Percentiles rank a stretch among this genome's conserved stretches.
phyloP scores from a whole-genome alignment of 2,329 filamentous ascomycete species.

The Madurella fahalii region DNA sequence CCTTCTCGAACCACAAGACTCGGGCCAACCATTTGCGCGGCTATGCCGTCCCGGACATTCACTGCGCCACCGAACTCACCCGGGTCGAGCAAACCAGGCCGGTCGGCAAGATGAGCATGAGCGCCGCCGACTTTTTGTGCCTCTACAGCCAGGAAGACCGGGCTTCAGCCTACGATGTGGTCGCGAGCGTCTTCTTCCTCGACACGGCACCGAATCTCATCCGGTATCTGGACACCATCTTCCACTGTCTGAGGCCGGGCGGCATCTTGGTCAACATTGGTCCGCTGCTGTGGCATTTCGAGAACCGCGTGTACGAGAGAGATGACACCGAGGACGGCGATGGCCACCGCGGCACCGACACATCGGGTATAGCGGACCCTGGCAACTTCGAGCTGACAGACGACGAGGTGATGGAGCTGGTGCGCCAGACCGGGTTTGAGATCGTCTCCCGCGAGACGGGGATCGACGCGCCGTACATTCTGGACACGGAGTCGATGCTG shows the following conservation, averaged over 20 bases:
- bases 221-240: slow-evolving; percentile 80
- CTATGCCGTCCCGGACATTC: slow-evolving; percentile 75
- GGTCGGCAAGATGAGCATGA: slow-evolving; percentile 80
- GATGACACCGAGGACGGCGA: slow-evolving; percentile 51
- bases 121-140: slow-evolving; percentile 87
- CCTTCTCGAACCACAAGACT: slow-evolving; percentile 78
- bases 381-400: slow-evolving; percentile 87
- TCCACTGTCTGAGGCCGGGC: slow-evolving; percentile 68
- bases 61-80: slow-evolving; percentile 57
- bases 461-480: slow-evolving; percentile 78
- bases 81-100: slow-evolving; percentile 17
- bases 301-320: slow-evolving; percentile 63
- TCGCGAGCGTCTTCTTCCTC: slow-evolving; percentile 91
- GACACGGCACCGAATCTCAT: slow-evolving; percentile 94
- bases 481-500: slow-evolving; percentile 80
- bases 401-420: slow-evolving; percentile 76
- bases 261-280: slow-evolving; percentile 88
- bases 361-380: slow-evolving; percentile 75
- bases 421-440: slow-evolving; percentile 71
- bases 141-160: slow-evolving; percentile 67
- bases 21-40: slow-evolving; percentile 70
- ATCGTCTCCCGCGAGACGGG: slow-evolving; percentile 60
- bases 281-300: slow-evolving; percentile 93
- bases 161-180: slow-evolving; percentile 66
- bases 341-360: slow-evolving; percentile 46